Evolutionary conservation across 192 early-diverging fungal genomes (phyloP).

Genomic region (Coemansia sp.): DNA sequence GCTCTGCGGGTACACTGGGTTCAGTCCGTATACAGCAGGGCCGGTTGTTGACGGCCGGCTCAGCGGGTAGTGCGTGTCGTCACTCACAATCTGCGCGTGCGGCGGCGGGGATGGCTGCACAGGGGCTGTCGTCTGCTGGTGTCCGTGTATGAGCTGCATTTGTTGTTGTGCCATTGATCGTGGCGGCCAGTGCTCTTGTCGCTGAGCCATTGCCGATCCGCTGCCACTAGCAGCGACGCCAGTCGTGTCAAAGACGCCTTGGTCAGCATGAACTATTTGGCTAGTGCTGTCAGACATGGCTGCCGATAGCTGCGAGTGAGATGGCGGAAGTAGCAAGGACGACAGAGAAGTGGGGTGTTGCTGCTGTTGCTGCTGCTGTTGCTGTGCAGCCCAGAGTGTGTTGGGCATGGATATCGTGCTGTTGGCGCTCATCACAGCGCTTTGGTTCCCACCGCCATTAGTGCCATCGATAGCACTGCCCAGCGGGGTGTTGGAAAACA

Average conservation of each 20-base stretch:
- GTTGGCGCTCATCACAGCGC: constrained; percentile 22
- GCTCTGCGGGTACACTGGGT: constrained; percentile 41
- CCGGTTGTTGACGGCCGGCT: constrained; percentile 41
- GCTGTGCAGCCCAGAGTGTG: constrained; percentile 39
- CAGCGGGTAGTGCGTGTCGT: constrained; percentile 26
- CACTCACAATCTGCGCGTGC: constrained; percentile 18
- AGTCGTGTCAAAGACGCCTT: background rate
- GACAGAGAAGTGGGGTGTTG: background rate
- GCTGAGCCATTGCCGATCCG: constrained; percentile 4
- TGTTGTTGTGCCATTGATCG: constrained; percentile 9
- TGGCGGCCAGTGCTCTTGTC: constrained; percentile 28
- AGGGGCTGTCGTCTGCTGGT: constrained; percentile 10
- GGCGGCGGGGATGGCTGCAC: constrained; percentile 18
- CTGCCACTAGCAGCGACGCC: constrained; percentile 5
- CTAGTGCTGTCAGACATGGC: background rate
- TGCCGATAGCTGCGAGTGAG: constrained; percentile 5
- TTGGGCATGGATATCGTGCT: constrained; percentile 47
- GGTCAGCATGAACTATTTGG: background rate
- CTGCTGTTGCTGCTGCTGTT: constrained; percentile 22
- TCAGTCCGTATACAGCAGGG: constrained; percentile 50
- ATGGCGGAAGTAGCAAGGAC: constrained; percentile 1
- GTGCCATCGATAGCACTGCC: constrained; percentile 11
- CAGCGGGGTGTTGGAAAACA: constrained; percentile 37
- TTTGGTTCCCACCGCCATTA: constrained; percentile 29
- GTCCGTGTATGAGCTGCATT: background rate